Evolutionary conservation across 1,284 basidiomycete genomes (phyloP), one percentile per base, ranked within the genome.

Genomic region (Cyathus olla): DNA sequence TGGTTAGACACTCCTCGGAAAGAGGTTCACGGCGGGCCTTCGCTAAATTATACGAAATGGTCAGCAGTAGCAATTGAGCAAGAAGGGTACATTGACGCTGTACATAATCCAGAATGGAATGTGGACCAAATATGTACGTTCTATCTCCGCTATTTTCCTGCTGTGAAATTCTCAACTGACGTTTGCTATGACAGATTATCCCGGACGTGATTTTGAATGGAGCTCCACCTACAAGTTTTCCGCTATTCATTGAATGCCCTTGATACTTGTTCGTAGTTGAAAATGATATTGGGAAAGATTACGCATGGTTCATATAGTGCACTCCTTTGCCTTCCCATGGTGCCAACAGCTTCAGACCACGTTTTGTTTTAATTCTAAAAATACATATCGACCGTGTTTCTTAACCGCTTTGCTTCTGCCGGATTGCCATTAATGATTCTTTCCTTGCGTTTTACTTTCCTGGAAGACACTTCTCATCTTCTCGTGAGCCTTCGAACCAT

Each of bases 21-120:
- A 67, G 68, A 52, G 0, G 79, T 83, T 22, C 87, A 88, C 61
- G 86, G 85, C 6, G 85, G 85, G 0, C 83, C 83, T 2, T 66
- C 67, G 9, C 66, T 77, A 8, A 79, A 73, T 27, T 87, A 88
- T 69, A 75, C 77, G 3, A 76, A 72, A 27, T 82, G 78, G 70
- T 77, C 80, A 26, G 86, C 84, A 2, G 79, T 88, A 21, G 87
- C 86, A 0, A 83, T 89, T 57, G 87, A 89, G 67, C 85, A 85
- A 68, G 79, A 88, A 68, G 85, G 87, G 1, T 83, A 83, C 60
- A 77, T 88, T 37, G 87, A 82, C 64, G 86, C 83, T 5, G 85
- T 88, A 59, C 86, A 88, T 61, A 84, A 84, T 6, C 85, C 84
- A 1, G 82, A 86, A 63, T 88, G 84, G 84, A 71, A 76, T 11